These are phyloP conservation scores for sweet orange (Citrus sinensis) DNA, from an alignment of 345 rosid genomes.

Conservation along the genomic window DNA sequence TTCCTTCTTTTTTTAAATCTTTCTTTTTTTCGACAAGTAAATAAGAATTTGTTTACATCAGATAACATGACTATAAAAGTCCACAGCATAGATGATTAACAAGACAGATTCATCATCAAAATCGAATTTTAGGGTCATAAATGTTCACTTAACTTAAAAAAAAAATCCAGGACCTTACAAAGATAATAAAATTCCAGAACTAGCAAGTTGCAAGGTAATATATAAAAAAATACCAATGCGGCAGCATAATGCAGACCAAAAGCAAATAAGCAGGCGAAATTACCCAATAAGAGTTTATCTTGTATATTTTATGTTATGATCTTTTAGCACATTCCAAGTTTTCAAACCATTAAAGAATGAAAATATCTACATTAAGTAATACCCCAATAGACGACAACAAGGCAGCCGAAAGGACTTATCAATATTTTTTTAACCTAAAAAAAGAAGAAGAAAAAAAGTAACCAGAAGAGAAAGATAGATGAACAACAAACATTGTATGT, in stretches of 20 bases:
- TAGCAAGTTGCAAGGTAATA: background rate
- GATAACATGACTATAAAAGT: no score
- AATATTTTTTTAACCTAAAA: background rate
- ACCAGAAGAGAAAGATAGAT: background rate
- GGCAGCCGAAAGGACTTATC: background rate
- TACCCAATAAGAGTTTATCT: background rate
- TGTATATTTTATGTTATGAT: background rate
- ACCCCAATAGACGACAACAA: background rate
- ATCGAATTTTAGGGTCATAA: background rate
- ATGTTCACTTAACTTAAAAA: background rate
- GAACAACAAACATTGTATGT: background rate
- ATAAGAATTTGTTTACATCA: no score
- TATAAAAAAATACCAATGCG: background rate
- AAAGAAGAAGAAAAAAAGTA: background rate
- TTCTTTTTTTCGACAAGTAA: no score
- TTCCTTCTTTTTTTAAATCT: no score
- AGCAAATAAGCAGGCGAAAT: background rate
- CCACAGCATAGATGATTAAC: no score
- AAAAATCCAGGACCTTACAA: conserved; percentile 2
- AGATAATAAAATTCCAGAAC: background rate
- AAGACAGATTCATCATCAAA: conserved; percentile 10
- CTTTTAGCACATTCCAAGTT: conserved; percentile 1
- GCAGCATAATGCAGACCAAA: background rate
- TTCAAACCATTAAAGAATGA: conserved; percentile 17
- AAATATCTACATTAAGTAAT: conserved; percentile 16